These are phyloP conservation scores for Viola odorata DNA, from an alignment of 345 rosid genomes.

Conservation along the genomic window DNA sequence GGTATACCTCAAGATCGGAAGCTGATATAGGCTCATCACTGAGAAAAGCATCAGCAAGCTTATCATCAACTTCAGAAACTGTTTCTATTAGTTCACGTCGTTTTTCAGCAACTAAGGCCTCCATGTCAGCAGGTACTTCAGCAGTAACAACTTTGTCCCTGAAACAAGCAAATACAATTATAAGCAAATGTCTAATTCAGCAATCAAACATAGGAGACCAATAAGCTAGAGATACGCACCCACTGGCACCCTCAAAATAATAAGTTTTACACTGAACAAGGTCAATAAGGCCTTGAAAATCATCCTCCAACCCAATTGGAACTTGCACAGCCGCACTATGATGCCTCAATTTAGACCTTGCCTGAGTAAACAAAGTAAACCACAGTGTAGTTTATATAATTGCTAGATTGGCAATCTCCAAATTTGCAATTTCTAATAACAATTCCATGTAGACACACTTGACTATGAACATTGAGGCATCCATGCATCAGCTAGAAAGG, in stretches of 20 bases:
- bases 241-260: slow-evolving; percentile 78
- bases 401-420: too few species aligned
- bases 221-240: slow-evolving; percentile 40
- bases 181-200: background rate
- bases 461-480: background rate
- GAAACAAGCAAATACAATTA: slow-evolving; percentile 23
- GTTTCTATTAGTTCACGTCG: slow-evolving; percentile 76
- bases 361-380: slow-evolving; percentile 35
- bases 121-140: slow-evolving; percentile 81
- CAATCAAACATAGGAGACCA: background rate
- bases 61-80: slow-evolving; percentile 96
- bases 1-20: slow-evolving; percentile 72
- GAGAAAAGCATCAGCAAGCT: slow-evolving; percentile 83
- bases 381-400: background rate
- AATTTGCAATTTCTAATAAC: too few species aligned
- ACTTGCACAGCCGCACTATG: slow-evolving; percentile 96
- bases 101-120: slow-evolving; percentile 67
- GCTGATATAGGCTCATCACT: slow-evolving; percentile 79
- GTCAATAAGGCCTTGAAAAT: slow-evolving; percentile 85
- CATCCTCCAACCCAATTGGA: slow-evolving; percentile 91
- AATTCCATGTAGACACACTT: too few species aligned
- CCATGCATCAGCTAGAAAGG: background rate
- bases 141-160: slow-evolving; percentile 73
- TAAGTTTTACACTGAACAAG: slow-evolving; percentile 67
- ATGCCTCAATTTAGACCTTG: slow-evolving; percentile 90